Evolutionary conservation across 495 filamentous ascomycete genomes (phyloP), one percentile per base, ranked within the genome.

Genomic region (Podospora australis): DNA sequence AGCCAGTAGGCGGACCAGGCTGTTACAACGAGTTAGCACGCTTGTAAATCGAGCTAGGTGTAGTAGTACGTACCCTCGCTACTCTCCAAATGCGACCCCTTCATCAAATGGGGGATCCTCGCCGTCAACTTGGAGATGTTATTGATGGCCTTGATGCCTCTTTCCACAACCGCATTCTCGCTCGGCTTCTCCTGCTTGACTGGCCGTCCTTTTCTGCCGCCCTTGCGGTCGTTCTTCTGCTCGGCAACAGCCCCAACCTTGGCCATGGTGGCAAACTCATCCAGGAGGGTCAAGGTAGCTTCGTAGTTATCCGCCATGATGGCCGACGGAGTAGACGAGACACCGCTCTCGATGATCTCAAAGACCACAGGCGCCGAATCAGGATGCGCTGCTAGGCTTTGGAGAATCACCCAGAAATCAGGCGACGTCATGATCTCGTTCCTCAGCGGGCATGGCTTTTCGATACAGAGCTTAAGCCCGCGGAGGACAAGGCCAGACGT

Each of bases 1-100:
- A 90, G 83, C 92, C 92, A 99, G 64, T 99, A 99, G 11, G 94
- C 88, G 24, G 87, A 87, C 92, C 92, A 99, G 28, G 92, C 92
- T 88, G 52, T 42, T 45, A 3, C 16, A 13, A n/a, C 5, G 42
- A 43, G 8, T 30, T 16, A 14, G 34, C 3, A 16, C n/a, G n/a
- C n/a, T n/a, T 11, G 14, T 21, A 9, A 6, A 29, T 53, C 13
- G 34, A 19, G 19, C 28, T 29, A 8, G 22, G 25, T 39, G 7
- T 8, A 24, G 19, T n/a, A 10, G 8, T 13, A 56, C 73, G 55
- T 60, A 86, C 86, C 87, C 75, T 96, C 87, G 51, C 73, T 84
- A 49, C 80, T 81, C 57, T 97, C 94, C 1, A 97, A 79, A 54
- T 97, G 94, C 19, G 90, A 96, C 59, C 94, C 87, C 58, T 85